A percentile compares a stretch with the other conserved stretches of the same genome.
These are phyloP conservation scores for Solanum clarkiae DNA, from an alignment of 257 asterid genomes.

Conservation along the genomic window DNA sequence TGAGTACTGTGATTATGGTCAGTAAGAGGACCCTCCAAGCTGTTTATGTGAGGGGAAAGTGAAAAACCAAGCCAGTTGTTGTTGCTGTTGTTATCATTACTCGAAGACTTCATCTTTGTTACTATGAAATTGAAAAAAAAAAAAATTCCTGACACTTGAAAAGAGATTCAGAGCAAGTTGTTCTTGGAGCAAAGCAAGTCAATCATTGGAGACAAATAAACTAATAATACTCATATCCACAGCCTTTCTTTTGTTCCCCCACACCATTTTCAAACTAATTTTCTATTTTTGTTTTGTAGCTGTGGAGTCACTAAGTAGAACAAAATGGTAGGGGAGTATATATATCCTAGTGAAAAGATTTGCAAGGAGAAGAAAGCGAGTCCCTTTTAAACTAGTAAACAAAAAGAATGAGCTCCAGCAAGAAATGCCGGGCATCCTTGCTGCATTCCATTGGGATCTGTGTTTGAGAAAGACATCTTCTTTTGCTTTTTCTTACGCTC, in stretches of 20 bases:
- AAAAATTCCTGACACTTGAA: neutral
- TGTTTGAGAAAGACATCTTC: slow-evolving; percentile 84
- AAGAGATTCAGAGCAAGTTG: neutral
- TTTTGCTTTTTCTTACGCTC: slow-evolving; percentile 40
- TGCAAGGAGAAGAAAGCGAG: slow-evolving; percentile 30
- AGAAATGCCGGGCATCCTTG: slow-evolving; percentile 72
- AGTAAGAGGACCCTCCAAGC: slow-evolving; percentile 38
- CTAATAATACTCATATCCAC: slow-evolving; percentile 24
- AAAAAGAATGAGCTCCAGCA: slow-evolving; percentile 89
- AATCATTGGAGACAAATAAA: slow-evolving; percentile 62
- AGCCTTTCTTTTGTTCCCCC: slow-evolving; percentile 13
- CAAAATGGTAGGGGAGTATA: slow-evolving; percentile 14
- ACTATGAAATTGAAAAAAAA: neutral
- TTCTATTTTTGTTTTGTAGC: slow-evolving; percentile 51
- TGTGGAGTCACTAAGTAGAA: slow-evolving; percentile 29
- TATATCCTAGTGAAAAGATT: slow-evolving; percentile 33
- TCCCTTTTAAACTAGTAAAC: slow-evolving; percentile 57
- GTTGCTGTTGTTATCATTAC: slow-evolving; percentile 30
- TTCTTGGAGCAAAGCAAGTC: slow-evolving; percentile 29
- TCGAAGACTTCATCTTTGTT: slow-evolving; percentile 27
- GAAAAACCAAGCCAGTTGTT: slow-evolving; percentile 78
- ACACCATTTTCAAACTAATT: slow-evolving; percentile 4
- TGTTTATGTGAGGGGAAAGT: slow-evolving; percentile 46
- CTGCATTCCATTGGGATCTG: slow-evolving; percentile 94
- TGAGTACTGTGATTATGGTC: slow-evolving; percentile 17